These are phyloP conservation scores for Fusarium neocosmosporiellum DNA, from an alignment of 2,329 filamentous ascomycete species.

Conservation along the genomic window DNA sequence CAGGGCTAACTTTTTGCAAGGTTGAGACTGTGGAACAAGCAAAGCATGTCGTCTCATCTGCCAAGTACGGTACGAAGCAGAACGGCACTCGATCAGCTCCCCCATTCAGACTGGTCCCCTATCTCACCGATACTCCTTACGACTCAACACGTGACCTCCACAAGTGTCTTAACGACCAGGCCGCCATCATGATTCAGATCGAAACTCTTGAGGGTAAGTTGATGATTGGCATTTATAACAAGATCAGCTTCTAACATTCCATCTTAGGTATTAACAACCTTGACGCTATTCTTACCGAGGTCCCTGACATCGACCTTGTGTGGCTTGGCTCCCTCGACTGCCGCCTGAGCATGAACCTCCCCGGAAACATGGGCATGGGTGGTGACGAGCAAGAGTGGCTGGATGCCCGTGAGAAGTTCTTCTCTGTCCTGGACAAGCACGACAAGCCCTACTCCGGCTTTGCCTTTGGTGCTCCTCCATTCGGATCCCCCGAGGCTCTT, in stretches of 20 bases:
- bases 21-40: conserved; percentile 60
- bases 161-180: conserved; percentile 57
- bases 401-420: conserved; percentile 51
- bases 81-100: conserved; percentile 58
- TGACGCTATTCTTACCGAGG: conserved; percentile 60
- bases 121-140: conserved; percentile 52
- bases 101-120: conserved; percentile 54
- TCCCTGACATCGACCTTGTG: conserved; percentile 58
- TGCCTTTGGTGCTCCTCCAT: conserved; percentile 41
- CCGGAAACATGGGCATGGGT: conserved; percentile 45
- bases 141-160: conserved; percentile 50
- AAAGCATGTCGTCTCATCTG: conserved; percentile 54
- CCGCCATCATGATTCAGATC: conserved; percentile 61
- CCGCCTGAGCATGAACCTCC: conserved; percentile 57
- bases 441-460: conserved; percentile 56
- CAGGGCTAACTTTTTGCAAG: conserved; percentile 5
- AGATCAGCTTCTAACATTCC: not conserved
- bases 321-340: conserved; percentile 60
- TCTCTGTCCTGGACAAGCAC: conserved; percentile 56
- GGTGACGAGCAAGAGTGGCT: conserved; percentile 56
- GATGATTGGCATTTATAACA: not conserved
- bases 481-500: conserved; percentile 38
- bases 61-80: conserved; percentile 56
- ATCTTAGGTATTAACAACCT: conserved; percentile 56
- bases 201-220: conserved; percentile 50